Evolutionary conservation across 768 basidiomycete genomes (phyloP), one percentile per base, ranked within the genome.

Genomic region (Rhodotorula paludigena): DNA sequence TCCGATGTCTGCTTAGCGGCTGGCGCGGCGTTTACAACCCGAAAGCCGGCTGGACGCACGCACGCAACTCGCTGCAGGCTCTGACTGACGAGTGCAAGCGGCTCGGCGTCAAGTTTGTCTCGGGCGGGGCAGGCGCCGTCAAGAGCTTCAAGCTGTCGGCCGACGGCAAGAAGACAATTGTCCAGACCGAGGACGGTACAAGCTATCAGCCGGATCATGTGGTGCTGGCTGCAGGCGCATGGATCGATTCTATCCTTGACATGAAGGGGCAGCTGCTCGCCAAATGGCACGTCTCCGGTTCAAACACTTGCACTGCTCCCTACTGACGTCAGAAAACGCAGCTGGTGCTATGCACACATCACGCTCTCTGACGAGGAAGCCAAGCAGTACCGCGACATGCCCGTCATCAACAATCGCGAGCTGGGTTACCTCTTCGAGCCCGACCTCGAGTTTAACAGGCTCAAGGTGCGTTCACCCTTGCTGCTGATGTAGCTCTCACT

Each of bases 351-450:
- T n/a, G 49, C 41, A 8, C 66, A 68, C 32, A 62, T 68, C 56
- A 44, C 49, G 18, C 41, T 68, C 16, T 30, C 60, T 6, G 48
- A 42, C 21, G 66, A 68, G 30, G 66, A 68, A 39, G 66, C 60
- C 1, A 36, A 30, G 30, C n/a, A 33, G 51, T 52, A 32, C 20
- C 18, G 42, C 9, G 20, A 63, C 41, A 60, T 53, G 30, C 66
- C 66, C 3, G 60, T 63, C 36, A 63, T 68, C 44, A 68, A 68
- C 60, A 68, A 68, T 35, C 60, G 66, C 12, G 66, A 68, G 36
- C 66, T 68, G 2, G 66, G 66, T 0, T 68, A 68, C 55, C 28
- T 63, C 18, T 68, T 68, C 33, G 66, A 68, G 56, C 66, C 66
- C 1, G 60, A 67, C 23, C 32, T 32, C 20, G 47, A 63, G 28